phyloP scores from a whole-genome alignment of 2,329 filamentous ascomycete species.

The Amphichorda felina region DNA sequence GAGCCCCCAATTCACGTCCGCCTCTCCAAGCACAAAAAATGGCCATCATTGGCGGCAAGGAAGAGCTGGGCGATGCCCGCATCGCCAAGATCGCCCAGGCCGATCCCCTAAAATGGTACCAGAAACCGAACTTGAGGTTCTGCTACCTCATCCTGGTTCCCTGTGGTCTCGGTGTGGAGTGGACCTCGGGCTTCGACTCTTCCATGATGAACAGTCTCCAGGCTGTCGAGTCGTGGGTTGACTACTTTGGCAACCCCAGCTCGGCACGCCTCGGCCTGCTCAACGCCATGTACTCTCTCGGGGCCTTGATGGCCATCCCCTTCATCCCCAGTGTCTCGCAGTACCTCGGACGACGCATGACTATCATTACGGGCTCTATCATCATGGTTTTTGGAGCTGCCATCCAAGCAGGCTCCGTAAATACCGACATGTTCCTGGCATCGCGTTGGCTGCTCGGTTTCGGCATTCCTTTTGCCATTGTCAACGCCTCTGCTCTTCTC shows the following conservation, averaged over 20 bases:
- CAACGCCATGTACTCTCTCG: constrained; percentile 29
- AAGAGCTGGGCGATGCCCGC: constrained; percentile 18
- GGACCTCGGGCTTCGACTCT: constrained; percentile 29
- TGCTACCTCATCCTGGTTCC: constrained; percentile 27
- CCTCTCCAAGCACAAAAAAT: too few species aligned
- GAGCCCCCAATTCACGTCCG: too few species aligned
- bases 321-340: constrained; percentile 25
- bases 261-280: constrained; percentile 25
- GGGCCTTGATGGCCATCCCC: constrained; percentile 27
- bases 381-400: constrained; percentile 7
- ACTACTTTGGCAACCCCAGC: constrained; percentile 27
- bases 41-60: constrained; percentile 20
- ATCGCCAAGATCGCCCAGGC: constrained; percentile 20
- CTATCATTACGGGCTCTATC: constrained; percentile 19
- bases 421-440: constrained; percentile 18
- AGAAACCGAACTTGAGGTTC: constrained; percentile 24
- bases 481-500: constrained; percentile 19
- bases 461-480: constrained; percentile 20
- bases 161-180: constrained; percentile 25
- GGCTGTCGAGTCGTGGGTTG: constrained; percentile 22
- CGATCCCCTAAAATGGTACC: constrained; percentile 23
- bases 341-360: constrained; percentile 22
- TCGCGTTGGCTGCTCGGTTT: constrained; percentile 19
- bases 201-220: constrained; percentile 32
- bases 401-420: constrained; percentile 7